A percentile compares a stretch with the other conserved stretches of the same genome.
These are phyloP conservation scores for Populus simonii DNA, from an alignment of 345 rosid species.

Conservation along the genomic window DNA sequence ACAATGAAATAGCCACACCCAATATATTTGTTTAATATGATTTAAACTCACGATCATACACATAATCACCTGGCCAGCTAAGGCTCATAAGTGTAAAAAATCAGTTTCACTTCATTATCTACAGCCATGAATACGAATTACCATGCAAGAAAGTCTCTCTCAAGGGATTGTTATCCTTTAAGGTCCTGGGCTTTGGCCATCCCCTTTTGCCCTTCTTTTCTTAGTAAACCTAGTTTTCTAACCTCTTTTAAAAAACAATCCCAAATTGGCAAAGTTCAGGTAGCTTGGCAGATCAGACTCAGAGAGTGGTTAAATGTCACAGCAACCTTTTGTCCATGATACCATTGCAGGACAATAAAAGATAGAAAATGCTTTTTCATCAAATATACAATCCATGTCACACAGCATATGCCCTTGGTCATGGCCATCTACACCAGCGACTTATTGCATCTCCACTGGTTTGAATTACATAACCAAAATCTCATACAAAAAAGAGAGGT, in stretches of 20 bases:
- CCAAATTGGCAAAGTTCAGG: slow-evolving; percentile 14
- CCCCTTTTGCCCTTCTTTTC: not conserved
- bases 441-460: not conserved
- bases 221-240: slow-evolving; percentile 7
- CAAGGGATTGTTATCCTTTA: slow-evolving; percentile 33
- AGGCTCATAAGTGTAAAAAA: not conserved
- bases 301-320: slow-evolving; percentile 31
- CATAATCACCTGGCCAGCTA: not conserved
- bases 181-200: slow-evolving; percentile 10
- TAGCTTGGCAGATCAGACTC: slow-evolving; percentile 19
- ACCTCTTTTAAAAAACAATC: slow-evolving; percentile 10
- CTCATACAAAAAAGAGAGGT: not conserved
- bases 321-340: slow-evolving; percentile 22
- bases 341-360: slow-evolving; percentile 3
- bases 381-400: slow-evolving; percentile 14
- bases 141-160: not conserved
- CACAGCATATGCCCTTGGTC: not conserved
- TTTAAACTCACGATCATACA: not conserved
- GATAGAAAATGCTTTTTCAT: not conserved
- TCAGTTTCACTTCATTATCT: not conserved
- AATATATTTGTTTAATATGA: not conserved
- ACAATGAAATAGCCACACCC: too few species aligned
- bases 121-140: not conserved
- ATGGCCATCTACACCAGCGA: not conserved
- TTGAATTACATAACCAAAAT: not conserved